Base-by-base conservation (phyloP, 2,329 filamentous ascomycete genomes). In the Colletotrichum sp. region DNA sequence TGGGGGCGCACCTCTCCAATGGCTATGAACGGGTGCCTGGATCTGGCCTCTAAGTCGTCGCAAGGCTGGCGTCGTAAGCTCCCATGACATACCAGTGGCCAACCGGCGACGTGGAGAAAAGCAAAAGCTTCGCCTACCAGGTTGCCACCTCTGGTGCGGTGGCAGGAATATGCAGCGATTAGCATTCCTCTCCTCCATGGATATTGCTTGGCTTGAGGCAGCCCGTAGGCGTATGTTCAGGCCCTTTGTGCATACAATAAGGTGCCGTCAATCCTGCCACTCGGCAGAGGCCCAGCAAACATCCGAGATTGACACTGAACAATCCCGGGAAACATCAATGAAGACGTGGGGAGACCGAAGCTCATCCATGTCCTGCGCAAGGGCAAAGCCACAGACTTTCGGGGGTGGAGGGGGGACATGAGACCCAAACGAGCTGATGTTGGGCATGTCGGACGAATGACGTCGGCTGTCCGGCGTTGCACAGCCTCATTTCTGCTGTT, bases 11-110 rank as follows among this genome's bases (percentile, higher is more conserved):
- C 52, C 56, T 32, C 28, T 48, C 60, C 71, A 56, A 67, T 52
- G 61, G 71, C 64, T 43, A 62, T 62, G 36, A 36, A 73, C 64
- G 10, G 73, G 64, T 76, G 76, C 76, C 76, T 77, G 70, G 69
- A 76, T 55, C 28, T 75, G 62, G 75, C 73, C 48, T 62, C 36
- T 56, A 32, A 66, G 73, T 73, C 70, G 69, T 77, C 76, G 73
- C 73, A 73, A 77, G 66, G 62, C 66, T 61, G 73, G 58, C 74
- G 66, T 76, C 74, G 74, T 76, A 66, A 76, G 71, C 71, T 62
- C 70, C 43, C 56, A 61, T 74, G 67, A 71, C 68, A 66, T 36
- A 24, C 56, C 16, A 60, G 70, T 66, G 64, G 52, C 70, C 55
- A 64, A 66, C 52, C 18, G 66, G 52, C 32, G 61, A 64, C 73